phyloP scores from a whole-genome alignment of 2,329 filamentous ascomycete genomes.

The Talaromyces pinophilus region DNA sequence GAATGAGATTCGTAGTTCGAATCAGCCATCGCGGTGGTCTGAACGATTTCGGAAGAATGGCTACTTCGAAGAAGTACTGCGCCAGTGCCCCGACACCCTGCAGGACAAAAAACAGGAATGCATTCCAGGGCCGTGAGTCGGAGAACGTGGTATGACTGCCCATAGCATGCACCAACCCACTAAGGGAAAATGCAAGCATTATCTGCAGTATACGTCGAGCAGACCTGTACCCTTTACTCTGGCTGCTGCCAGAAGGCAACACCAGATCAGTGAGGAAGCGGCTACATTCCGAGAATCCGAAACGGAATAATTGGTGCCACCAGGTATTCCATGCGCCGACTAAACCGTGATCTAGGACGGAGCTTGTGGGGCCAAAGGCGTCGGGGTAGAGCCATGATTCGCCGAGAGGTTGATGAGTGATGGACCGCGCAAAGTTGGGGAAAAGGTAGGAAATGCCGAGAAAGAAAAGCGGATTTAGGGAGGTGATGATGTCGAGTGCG shows the following conservation, averaged over 20 bases:
- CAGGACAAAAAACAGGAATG: constrained; percentile 69
- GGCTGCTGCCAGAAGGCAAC: neutral
- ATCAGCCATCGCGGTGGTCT: constrained; percentile 50
- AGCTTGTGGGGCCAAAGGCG: constrained; percentile 55
- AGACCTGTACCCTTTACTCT: neutral
- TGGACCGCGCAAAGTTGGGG: constrained; percentile 56
- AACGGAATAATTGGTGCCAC: constrained; percentile 91
- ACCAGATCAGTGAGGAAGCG: constrained; percentile 36
- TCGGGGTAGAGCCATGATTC: constrained; percentile 64
- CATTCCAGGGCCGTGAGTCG: constrained; percentile 55
- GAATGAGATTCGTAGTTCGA: constrained; percentile 61
- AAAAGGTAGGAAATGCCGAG: constrained; percentile 53
- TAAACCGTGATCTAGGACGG: constrained; percentile 63
- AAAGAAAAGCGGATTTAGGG: constrained; percentile 62
- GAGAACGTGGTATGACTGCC: constrained; percentile 70
- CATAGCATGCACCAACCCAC: constrained; percentile 62
- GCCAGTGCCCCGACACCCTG: constrained; percentile 66
- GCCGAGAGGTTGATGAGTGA: constrained; percentile 61
- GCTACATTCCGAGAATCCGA: constrained; percentile 49
- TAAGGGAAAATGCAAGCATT: constrained; percentile 38
- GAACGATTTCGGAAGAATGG: constrained; percentile 28
- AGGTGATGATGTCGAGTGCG: constrained; percentile 63
- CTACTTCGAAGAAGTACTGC: constrained; percentile 51
- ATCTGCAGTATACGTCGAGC: constrained; percentile 30
- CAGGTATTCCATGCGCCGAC: constrained; percentile 79